Evolutionary conservation across 345 rosid genomes (phyloP), one percentile per base, ranked within the genome.

Genomic region (Stellera chamaejasme): DNA sequence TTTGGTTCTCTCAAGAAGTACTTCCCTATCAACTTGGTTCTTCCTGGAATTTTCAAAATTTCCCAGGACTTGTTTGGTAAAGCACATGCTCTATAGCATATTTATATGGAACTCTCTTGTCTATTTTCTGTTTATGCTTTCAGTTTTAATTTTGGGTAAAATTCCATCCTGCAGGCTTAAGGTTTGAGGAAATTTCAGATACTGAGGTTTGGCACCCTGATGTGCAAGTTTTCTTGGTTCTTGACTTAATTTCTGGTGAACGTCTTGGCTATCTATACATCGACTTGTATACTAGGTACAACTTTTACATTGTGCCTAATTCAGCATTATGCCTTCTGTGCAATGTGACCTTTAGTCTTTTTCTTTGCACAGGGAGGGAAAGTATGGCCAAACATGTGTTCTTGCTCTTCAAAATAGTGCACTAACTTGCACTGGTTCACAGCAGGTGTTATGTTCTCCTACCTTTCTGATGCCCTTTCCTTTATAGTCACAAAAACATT

Each of bases 21-120:
- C 76, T 88, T 92, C 71, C 97, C 93, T 57, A 80, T 84, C 62
- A 77, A 71, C 67, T 79, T 92, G 80, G 97, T 88, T 78, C 69
- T 86, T 19, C 70, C 97, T 56, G 97, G 98, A 64, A 76, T 92
- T 65, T 84, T 88, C 64, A 92, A 88, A 80, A 75, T 86, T 71
- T 72, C 75, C 45, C 97, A 92, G 64, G 98, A 92, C 74, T 85
- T 88, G 68, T 88, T 92, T 65, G 95, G 97, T 92, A 83, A 75
- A 64, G 59, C 39, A 16, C 43, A 28, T 23, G 36, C 9, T 53
- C 42, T 41, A 50, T 32, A 32, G 9, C 9, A 11, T 7, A 50
- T 9, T 23, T 50, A 23, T 50, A 5, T 36, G 54, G 16, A 19
- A 42, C 25, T 43, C 45, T n/a, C n/a, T 10, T 16, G 25, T 44